phyloP scores from a whole-genome alignment of 1,139 yeast genomes.

The Yamadazyma spencermartinsiae region DNA sequence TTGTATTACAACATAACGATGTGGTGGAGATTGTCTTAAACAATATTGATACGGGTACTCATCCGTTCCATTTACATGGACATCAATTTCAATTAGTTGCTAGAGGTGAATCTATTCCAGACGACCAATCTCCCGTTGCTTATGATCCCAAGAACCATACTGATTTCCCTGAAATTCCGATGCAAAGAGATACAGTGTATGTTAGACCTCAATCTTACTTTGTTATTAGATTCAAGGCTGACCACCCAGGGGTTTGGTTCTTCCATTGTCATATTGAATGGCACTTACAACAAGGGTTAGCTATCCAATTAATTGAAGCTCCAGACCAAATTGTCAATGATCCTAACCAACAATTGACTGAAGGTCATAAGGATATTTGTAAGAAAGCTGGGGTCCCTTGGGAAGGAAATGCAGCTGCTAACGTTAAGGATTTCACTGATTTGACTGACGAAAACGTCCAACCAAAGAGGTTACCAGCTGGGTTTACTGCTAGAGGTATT shows the following conservation, averaged over 20 bases:
- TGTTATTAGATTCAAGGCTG: constrained; percentile 68
- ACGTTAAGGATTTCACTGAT: constrained; percentile 50
- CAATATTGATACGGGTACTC: constrained; percentile 78
- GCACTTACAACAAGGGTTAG: constrained; percentile 90
- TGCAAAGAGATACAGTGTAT: constrained; percentile 64
- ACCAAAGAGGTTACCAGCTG: constrained; percentile 57
- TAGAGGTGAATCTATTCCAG: constrained; percentile 55
- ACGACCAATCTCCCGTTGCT: constrained; percentile 52
- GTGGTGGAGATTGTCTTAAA: constrained; percentile 71
- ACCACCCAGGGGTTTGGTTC: constrained; percentile 90
- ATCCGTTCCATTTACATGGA: constrained; percentile 94
- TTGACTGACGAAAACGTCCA: constrained; percentile 60
- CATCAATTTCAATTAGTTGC: constrained; percentile 75
- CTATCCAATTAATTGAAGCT: constrained; percentile 70
- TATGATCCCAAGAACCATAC: constrained; percentile 49
- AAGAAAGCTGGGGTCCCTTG: constrained; percentile 39
- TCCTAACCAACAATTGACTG: constrained; percentile 37
- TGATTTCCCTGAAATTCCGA: constrained; percentile 61
- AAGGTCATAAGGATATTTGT: constrained; percentile 52
- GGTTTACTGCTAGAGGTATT: constrained; percentile 70
- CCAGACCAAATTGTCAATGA: constrained; percentile 54
- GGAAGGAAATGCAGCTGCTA: constrained; percentile 74
- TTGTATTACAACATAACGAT: constrained; percentile 60
- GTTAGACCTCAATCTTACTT: constrained; percentile 66
- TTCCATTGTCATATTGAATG: constrained; percentile 96